These are phyloP conservation scores for Pythium biforme DNA, from an alignment of 352 stramenopile species.

Conservation along the genomic window DNA sequence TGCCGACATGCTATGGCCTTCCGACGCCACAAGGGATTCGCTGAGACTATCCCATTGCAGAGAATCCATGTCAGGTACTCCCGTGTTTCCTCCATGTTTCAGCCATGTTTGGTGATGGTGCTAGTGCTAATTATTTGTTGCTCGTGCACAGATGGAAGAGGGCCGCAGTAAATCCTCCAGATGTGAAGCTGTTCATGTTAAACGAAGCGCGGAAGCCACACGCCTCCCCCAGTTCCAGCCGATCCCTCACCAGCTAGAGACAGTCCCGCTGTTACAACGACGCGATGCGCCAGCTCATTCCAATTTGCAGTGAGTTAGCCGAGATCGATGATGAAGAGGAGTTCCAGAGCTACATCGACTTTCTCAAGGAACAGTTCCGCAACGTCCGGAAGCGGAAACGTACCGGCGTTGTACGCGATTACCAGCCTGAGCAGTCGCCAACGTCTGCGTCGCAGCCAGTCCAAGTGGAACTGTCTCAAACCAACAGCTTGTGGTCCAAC, in stretches of 20 bases:
- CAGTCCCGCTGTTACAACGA: slow-evolving; percentile 2
- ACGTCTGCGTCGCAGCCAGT: background rate
- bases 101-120: background rate
- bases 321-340: slow-evolving; percentile 2
- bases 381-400: slow-evolving; percentile 2
- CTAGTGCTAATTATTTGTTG: background rate
- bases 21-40: background rate
- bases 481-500: slow-evolving; percentile 5
- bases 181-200: background rate
- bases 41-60: background rate
- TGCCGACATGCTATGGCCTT: slow-evolving; percentile 8
- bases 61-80: background rate
- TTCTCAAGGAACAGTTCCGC: background rate
- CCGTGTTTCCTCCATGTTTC: background rate
- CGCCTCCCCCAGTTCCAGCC: background rate
- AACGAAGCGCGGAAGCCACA: background rate
- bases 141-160: slow-evolving; percentile 1
- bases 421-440: background rate
- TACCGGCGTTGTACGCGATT: background rate
- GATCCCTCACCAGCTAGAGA: background rate
- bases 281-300: background rate
- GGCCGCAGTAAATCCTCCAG: background rate
- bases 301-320: slow-evolving; percentile 5
- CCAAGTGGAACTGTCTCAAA: background rate
- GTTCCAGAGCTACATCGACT: background rate